phyloP scores from a whole-genome alignment of 164 flowering plant species.

The Vitis vinifera region ASM3070453v1 NC_081816.1:16578001-16578500 shows the following conservation, averaged over 20 bases:
- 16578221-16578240: conserved; percentile 28
- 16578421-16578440: conserved; percentile 63
- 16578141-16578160: conserved; percentile 42
- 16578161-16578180: conserved; percentile 55
- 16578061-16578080: conserved; percentile 44
- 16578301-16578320: conserved; percentile 61
- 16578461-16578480: conserved; percentile 42
- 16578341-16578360: conserved; percentile 41
- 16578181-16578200: conserved; percentile 35
- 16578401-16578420: conserved; percentile 42
- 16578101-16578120: conserved; percentile 44
- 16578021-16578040: conserved; percentile 51
- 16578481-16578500: conserved; percentile 38
- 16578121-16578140: conserved; percentile 59
- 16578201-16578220: conserved; percentile 53
- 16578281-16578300: conserved; percentile 65
- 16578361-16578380: conserved; percentile 40
- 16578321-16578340: conserved; percentile 36
- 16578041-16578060: conserved; percentile 42
- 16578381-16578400: conserved; percentile 36
- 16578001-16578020: conserved; percentile 75
- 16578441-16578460: conserved; percentile 62
- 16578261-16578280: conserved; percentile 54
- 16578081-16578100: conserved; percentile 33
- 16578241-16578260: conserved; percentile 15